These are phyloP conservation scores for Sporisorium graminicola DNA, from an alignment of 1,284 basidiomycete species.

Conservation along the genomic window DNA sequence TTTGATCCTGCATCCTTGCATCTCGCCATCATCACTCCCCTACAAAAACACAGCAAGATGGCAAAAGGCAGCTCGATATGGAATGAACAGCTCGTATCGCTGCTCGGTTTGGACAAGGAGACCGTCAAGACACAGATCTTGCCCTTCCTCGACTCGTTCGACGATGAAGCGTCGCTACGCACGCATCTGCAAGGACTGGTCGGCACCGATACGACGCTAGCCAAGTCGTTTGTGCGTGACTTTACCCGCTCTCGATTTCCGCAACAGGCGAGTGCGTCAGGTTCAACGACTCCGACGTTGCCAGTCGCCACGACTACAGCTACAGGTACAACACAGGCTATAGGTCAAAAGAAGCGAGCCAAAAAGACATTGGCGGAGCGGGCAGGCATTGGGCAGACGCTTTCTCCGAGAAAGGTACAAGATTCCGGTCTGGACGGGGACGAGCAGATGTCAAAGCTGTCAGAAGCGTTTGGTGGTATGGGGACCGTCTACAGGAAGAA, in stretches of 20 bases:
- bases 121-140: conserved; percentile 45
- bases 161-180: conserved; percentile 25
- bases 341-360: conserved; percentile 20
- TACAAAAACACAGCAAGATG: conserved; percentile 14
- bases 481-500: conserved; percentile 49
- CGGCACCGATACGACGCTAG: conserved; percentile 32
- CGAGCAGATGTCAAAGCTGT: conserved; percentile 37
- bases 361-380: conserved; percentile 44
- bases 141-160: conserved; percentile 53
- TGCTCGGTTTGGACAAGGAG: conserved; percentile 47
- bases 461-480: conserved; percentile 45
- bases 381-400: conserved; percentile 34
- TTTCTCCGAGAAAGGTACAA: conserved; percentile 32
- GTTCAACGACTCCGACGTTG: conserved; percentile 11
- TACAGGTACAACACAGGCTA: background rate
- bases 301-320: background rate
- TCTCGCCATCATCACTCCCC: background rate
- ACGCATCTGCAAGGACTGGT: conserved; percentile 46
- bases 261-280: conserved; percentile 8
- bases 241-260: conserved; percentile 42
- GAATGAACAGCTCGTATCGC: conserved; percentile 47
- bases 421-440: conserved; percentile 10
- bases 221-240: conserved; percentile 39
- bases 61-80: conserved; percentile 30
- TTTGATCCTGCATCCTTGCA: background rate